Evolutionary conservation across 129 eudicot genomes (phyloP), one percentile per base, ranked within the genome.

Genomic region (Artemisia argyi): DNA sequence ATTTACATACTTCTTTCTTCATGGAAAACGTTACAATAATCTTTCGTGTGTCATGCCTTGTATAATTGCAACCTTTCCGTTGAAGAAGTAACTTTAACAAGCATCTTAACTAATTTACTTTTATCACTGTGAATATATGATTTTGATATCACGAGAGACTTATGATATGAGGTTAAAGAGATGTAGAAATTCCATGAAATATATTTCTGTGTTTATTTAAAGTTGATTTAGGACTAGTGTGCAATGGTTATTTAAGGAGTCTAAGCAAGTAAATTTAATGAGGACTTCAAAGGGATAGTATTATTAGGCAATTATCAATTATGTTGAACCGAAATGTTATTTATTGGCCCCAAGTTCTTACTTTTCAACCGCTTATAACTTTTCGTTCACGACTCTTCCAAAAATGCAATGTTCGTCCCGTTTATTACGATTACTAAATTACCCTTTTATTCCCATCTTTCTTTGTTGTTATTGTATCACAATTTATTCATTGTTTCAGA

Each of bases 81-180:
- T 68, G 46, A 50, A 64, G 53, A 61, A 6, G 50, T 32, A 62
- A 58, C 22, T 76, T 56, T 28, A 58, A 67, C 46, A 47, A 46
- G 59, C 74, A 47, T 48, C 74, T 51, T 57, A 67, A 66, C 68
- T 48, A 48, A 58, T 58, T 57, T 7, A 18, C 62, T 42, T 28
- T 2, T 30, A 59, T 3, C 26, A 11, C 42, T 66, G 72, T 58
- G 69, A 39, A 59, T 30, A 59, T 56, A 67, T 76, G 15, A 18
- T 42, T 50, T 58, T 67, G 35, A 47, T 68, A 30, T 59, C 68
- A 18, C 16, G 51, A 16, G 74, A 55, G 2, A 46, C 61, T 56
- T 75, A 66, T 67, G 67, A 18, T 48, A 35, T 20, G 72, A 73
- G 71, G 65, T 53, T 53, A 72, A 46, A 47, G 74, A 76, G 56